These are phyloP conservation scores for Colletotrichum trifolii DNA, from an alignment of 2,329 filamentous ascomycete genomes.

Conservation along the genomic window DNA sequence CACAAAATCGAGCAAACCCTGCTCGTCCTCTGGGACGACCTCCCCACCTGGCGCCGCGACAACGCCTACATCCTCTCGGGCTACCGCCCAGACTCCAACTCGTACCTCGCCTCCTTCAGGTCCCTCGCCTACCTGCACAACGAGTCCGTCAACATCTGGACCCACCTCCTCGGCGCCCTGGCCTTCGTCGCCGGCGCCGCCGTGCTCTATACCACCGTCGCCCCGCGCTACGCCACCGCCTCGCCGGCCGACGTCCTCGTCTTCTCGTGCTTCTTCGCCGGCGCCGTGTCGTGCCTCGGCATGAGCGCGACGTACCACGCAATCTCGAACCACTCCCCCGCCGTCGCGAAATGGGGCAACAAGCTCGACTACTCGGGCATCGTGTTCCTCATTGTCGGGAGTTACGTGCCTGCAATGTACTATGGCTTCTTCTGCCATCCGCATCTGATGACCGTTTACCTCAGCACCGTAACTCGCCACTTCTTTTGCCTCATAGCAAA, in stretches of 20 bases:
- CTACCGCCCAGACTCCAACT: constrained; percentile 64
- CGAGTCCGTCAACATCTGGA: constrained; percentile 73
- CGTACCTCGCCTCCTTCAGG: constrained; percentile 56
- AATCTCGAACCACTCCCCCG: constrained; percentile 83
- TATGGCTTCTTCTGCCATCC: constrained; percentile 84
- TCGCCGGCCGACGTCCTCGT: constrained; percentile 72
- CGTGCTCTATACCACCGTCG: constrained; percentile 67
- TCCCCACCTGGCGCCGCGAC: constrained; percentile 69
- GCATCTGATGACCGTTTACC: constrained; percentile 75
- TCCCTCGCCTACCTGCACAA: constrained; percentile 69
- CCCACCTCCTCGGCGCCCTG: constrained; percentile 73
- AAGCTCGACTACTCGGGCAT: constrained; percentile 96
- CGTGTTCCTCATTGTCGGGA: constrained; percentile 89
- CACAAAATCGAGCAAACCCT: constrained; percentile 52
- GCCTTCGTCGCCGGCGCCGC: constrained; percentile 63
- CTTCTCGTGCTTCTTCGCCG: constrained; percentile 83
- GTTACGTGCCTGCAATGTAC: constrained; percentile 88
- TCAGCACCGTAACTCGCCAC: constrained; percentile 71
- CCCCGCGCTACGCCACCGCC: constrained; percentile 74
- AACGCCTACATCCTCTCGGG: constrained; percentile 66
- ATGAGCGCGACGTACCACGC: constrained; percentile 90
- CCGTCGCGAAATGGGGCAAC: constrained; percentile 85
- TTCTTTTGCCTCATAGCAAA: background rate
- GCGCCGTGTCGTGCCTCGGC: constrained; percentile 77
- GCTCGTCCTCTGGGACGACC: constrained; percentile 67